These are phyloP conservation scores for Yamadazyma nakazawae DNA, from an alignment of 805 yeast genomes.

Conservation along the genomic window DNA sequence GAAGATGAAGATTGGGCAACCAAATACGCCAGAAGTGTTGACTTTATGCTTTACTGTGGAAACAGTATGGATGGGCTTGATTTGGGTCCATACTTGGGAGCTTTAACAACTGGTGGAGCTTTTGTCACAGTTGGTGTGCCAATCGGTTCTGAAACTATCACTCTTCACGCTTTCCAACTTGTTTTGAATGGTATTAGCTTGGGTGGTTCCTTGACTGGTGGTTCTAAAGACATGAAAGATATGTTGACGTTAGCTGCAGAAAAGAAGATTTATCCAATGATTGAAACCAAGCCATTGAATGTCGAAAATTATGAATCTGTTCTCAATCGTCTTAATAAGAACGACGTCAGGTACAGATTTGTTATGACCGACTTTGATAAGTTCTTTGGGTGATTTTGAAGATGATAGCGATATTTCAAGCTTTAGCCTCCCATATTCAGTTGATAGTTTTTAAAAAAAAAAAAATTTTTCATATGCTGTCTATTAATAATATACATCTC, in stretches of 20 bases:
- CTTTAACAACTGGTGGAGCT: slow-evolving; percentile 21
- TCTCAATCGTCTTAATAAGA: neutral
- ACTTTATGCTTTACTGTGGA: slow-evolving; percentile 53
- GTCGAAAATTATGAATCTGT: neutral
- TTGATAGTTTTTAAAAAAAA: no score
- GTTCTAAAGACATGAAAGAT: neutral
- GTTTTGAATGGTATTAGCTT: slow-evolving; percentile 16
- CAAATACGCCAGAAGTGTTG: slow-evolving; percentile 37
- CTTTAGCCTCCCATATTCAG: no score
- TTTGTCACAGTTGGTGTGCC: slow-evolving; percentile 25
- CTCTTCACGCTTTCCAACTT: neutral
- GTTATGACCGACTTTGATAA: no score
- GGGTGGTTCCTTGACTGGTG: neutral
- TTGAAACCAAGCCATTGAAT: neutral
- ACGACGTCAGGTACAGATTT: neutral
- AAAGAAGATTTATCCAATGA: neutral
- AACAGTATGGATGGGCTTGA: slow-evolving; percentile 49
- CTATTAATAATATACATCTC: slow-evolving; percentile 7
- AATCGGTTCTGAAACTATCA: neutral
- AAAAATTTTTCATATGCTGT: neutral
- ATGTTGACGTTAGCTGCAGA: neutral
- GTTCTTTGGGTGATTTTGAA: no score
- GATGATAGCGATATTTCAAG: no score
- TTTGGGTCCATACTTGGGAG: slow-evolving; percentile 43
- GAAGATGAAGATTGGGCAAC: no score